Conservation (phyloP, 2,329 filamentous ascomycete species). For the Purpureocillium takamizusanense region DNA sequence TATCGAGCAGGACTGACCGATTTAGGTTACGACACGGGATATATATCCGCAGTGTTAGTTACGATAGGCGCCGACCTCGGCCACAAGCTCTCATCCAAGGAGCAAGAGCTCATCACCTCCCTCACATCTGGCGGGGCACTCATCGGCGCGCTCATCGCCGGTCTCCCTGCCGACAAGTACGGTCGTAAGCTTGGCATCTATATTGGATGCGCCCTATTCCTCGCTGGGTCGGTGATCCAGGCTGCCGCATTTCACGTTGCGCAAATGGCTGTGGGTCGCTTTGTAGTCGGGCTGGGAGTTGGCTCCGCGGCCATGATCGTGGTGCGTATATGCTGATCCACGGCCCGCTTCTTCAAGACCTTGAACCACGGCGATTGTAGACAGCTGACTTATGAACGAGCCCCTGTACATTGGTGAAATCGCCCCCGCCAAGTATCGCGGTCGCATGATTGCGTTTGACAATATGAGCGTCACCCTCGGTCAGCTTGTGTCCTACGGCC, state of each 20-base stretch:
- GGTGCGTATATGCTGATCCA: no score
- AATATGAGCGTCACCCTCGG: conserved; percentile 36
- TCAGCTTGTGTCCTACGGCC: conserved; percentile 29
- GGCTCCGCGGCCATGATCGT: conserved; percentile 37
- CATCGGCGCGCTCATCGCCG: conserved; percentile 17
- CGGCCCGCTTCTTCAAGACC: no score
- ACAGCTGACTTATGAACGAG: no score
- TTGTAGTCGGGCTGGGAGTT: conserved; percentile 40
- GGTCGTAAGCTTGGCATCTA: conserved; percentile 18
- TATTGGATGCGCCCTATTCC: conserved; percentile 16
- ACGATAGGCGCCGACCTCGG: no score
- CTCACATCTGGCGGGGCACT: conserved; percentile 32
- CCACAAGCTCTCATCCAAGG: no score
- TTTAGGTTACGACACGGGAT: no score
- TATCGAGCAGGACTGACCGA: no score
- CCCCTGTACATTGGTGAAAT: conserved; percentile 37
- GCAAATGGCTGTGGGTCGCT: conserved; percentile 21
- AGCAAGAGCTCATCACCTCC: conserved; percentile 43
- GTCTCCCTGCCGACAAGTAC: conserved; percentile 14
- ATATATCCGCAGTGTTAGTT: no score
- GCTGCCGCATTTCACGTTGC: conserved; percentile 14
- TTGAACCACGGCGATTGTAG: no score
- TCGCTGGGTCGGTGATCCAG: conserved; percentile 15
- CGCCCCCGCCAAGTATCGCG: conserved; percentile 37
- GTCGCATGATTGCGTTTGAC: conserved; percentile 37